Base-by-base conservation (phyloP, 345 rosid species). In the Rhizophora mangle region DNA sequence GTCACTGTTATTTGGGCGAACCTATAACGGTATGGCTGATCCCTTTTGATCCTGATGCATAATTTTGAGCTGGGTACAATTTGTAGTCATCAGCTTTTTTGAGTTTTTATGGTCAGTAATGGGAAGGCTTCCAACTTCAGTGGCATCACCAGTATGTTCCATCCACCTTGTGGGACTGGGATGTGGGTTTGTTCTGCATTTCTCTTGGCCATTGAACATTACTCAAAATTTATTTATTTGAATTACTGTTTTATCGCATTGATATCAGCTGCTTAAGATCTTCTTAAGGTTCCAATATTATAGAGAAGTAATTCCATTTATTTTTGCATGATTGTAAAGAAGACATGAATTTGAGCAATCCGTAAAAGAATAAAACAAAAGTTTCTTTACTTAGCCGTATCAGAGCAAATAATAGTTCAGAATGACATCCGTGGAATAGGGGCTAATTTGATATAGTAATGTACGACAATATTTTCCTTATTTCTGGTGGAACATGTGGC, bases 1-100 rank as follows among this genome's bases (percentile, higher is more conserved):
- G 91, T 87, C 97, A 91, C 65, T 91, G 89, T 60, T 91, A 87
- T 75, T 53, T 68, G 51, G 97, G 97, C 67, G 93, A 91, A 76
- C 93, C 96, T 64, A 43, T 85, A 21, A 89, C 86, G 79, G 97
- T 89, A 86, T 60, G 72, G 18, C 58, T 71, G 22, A 55, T 68
- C 32, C 27, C 64, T 10, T 7, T 69, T 53, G 22, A 27, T 52
- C 51, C 49, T 70, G 30, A 24, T 52, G 13, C 26, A 54, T 24
- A 21, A 37, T 37, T 54, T 19, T 63, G 31, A 62, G 13, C 24
- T 15, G 11, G 1, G 52, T 16, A 27, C 20, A 22, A 71, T 29
- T 62, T 20, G 51, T 43, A 58, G 6, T 39, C 55, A 46, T 69
- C 55, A 32, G 37, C 15, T 24, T 53, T 21, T 31, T 63, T 30